Conservation (phyloP, 1,284 basidiomycete species). For the Leccinum pachyderme region DNA sequence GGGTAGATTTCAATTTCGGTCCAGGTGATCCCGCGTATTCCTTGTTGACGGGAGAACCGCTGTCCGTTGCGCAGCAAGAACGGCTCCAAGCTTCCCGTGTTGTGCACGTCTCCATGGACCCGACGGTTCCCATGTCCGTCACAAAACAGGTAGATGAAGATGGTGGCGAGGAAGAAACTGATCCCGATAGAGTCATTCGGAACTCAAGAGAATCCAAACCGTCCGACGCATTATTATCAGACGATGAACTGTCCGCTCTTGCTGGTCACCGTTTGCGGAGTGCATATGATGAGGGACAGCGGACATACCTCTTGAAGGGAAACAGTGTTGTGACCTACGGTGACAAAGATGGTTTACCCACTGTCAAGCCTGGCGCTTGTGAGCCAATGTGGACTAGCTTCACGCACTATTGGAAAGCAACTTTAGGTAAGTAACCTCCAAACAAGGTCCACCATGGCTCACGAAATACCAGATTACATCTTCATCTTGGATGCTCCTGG, state of each 20-base stretch:
- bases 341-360: conserved; percentile 41
- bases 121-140: conserved; percentile 40
- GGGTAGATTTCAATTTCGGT: conserved; percentile 89
- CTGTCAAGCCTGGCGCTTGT: conserved; percentile 46
- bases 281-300: conserved; percentile 60
- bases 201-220: conserved; percentile 65
- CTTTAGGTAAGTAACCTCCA: conserved; percentile 58
- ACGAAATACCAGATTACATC: conserved; percentile 70
- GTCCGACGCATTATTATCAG: conserved; percentile 72
- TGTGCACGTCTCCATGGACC: conserved; percentile 80
- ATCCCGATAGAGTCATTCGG: conserved; percentile 74
- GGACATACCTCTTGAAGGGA: conserved; percentile 15
- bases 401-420: conserved; percentile 78
- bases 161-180: conserved; percentile 44
- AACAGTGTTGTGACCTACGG: conserved; percentile 46
- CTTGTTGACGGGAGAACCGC: conserved; percentile 63
- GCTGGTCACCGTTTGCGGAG: conserved; percentile 50
- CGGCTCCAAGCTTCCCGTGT: conserved; percentile 68
- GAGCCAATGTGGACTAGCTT: conserved; percentile 84
- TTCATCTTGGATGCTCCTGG: conserved; percentile 58
- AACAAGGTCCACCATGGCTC: conserved; percentile 5
- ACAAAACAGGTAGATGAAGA: conserved; percentile 41
- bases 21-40: conserved; percentile 87
- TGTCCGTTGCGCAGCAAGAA: conserved; percentile 54
- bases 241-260: conserved; percentile 58